Evolutionary conservation across 129 eudicot genomes (phyloP), one percentile per base, ranked within the genome.

Genomic region (Lactuca saligna): DNA sequence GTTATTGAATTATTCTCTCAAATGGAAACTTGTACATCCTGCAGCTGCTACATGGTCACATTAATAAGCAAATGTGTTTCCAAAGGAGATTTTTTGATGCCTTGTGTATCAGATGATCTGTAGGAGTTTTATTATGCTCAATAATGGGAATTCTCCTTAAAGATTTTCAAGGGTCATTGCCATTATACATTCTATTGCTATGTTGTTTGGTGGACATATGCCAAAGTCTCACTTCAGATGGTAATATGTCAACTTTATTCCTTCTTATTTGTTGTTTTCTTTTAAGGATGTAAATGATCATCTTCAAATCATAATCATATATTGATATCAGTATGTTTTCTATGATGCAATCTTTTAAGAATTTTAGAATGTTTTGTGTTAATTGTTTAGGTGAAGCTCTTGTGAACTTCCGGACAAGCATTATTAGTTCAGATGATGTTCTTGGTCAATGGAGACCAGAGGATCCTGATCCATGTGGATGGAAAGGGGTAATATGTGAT

Each of bases 401-500:
- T 25, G 86, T 85, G 51, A 83, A 72, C 79, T 87, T 93, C 57
- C 84, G 95, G 80, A 75, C 82, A 55, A 73, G 67, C 46, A 82
- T 93, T 48, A 56, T 82, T 54, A 80, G 78, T 73, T 85, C 97
- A 11, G 95, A 85, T 68, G 92, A 89, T 17, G 80, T 83, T 11
- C 88, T 89, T 75, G 80, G 56, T 57, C 86, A 79, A 70, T 93
- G 99, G 99, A 87, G 95, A 82, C 99, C 93, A 32, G 99, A 89
- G 80, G 99, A 93, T 73, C 84, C 89, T 66, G 90, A 93, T 69
- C 99, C 99, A 50, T 93, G 99, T 78, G 79, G 87, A 31, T 93
- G 99, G 99, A 89, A 82, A 81, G 99, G 99, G 77, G 90, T 93
- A 76, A 71, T 72, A 49, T 93, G 99, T 50, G 85, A 87, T 82